phyloP scores from a whole-genome alignment of 108 stramenopile species.

The Pelagomonas calceolata region DNA sequence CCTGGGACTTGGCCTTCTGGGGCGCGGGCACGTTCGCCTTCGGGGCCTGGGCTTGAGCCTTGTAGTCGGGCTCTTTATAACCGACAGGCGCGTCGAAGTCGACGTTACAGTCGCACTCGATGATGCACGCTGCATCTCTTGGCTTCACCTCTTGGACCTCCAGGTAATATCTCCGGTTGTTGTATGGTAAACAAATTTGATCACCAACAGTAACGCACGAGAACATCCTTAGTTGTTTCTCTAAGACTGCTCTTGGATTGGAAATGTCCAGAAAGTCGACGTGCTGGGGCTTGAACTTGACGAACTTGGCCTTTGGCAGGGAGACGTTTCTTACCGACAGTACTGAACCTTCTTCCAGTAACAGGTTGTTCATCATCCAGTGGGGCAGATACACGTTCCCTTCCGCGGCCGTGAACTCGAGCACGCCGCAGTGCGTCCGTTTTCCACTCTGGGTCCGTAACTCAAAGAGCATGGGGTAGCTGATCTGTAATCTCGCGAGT shows the following conservation, averaged over 20 bases:
- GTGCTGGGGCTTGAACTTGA: conserved; percentile 94
- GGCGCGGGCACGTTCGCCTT: background rate
- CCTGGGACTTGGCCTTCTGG: background rate
- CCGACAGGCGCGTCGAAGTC: conserved; percentile 90
- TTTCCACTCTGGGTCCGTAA: conserved; percentile 44
- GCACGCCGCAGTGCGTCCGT: conserved; percentile 83
- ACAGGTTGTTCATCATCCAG: conserved; percentile 98
- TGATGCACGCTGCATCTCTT: conserved; percentile 78
- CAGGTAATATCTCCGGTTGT: conserved; percentile 85
- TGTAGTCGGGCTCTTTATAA: conserved; percentile 57
- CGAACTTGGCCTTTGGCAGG: conserved; percentile 85
- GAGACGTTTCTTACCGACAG: conserved; percentile 84
- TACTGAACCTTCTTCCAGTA: conserved; percentile 75
- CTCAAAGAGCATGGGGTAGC: conserved; percentile 88
- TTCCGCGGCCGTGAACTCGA: conserved; percentile 98
- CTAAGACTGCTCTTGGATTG: conserved; percentile 93
- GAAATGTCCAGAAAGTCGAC: conserved; percentile 98
- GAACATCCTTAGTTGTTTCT: conserved; percentile 85
- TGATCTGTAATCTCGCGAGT: conserved; percentile 77
- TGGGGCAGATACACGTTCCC: conserved; percentile 94
- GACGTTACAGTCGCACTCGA: conserved; percentile 87
- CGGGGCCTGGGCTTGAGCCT: background rate
- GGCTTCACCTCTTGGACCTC: conserved; percentile 84
- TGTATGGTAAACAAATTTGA: conserved; percentile 66
- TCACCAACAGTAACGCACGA: conserved; percentile 95